Evolutionary conservation across 805 yeast species (phyloP).

Genomic region (Candida coquimbonensis): DNA sequence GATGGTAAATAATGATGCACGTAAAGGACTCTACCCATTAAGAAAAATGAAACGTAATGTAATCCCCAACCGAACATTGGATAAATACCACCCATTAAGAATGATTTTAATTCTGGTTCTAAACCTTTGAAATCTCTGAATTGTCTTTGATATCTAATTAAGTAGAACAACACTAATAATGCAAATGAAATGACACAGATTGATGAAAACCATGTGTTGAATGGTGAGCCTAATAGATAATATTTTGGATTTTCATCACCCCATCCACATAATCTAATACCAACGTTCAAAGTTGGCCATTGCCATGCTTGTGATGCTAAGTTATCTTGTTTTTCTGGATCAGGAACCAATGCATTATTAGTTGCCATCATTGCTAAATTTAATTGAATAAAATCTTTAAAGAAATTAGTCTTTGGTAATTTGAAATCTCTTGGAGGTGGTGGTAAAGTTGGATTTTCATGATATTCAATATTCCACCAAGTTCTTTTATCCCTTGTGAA

Average conservation of each 20-base stretch:
- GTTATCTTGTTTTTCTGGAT: slow-evolving; percentile 63
- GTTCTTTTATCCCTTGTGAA: slow-evolving; percentile 73
- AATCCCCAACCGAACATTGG: slow-evolving; percentile 81
- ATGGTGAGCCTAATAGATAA: slow-evolving; percentile 70
- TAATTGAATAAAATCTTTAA: slow-evolving; percentile 67
- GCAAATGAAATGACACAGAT: slow-evolving; percentile 50
- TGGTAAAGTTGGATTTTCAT: slow-evolving; percentile 52
- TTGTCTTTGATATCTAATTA: slow-evolving; percentile 77
- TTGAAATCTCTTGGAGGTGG: slow-evolving; percentile 53
- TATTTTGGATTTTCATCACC: slow-evolving; percentile 49
- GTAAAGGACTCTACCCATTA: slow-evolving; percentile 83
- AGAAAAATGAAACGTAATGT: slow-evolving; percentile 66
- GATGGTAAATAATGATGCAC: slow-evolving; percentile 86
- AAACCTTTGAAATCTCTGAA: slow-evolving; percentile 46
- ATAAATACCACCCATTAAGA: slow-evolving; percentile 64
- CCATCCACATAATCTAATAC: slow-evolving; percentile 76
- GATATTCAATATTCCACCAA: slow-evolving; percentile 83
- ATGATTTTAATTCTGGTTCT: slow-evolving; percentile 39
- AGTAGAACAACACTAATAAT: slow-evolving; percentile 26
- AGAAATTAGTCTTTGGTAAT: slow-evolving; percentile 68
- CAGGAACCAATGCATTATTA: slow-evolving; percentile 76
- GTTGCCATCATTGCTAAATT: slow-evolving; percentile 87
- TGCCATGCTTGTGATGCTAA: slow-evolving; percentile 76
- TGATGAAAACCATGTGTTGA: slow-evolving; percentile 71
- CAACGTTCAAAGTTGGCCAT: slow-evolving; percentile 78